phyloP scores from a whole-genome alignment of 2,329 filamentous ascomycete species.

The Microcyclospora tardicrescens region DNA sequence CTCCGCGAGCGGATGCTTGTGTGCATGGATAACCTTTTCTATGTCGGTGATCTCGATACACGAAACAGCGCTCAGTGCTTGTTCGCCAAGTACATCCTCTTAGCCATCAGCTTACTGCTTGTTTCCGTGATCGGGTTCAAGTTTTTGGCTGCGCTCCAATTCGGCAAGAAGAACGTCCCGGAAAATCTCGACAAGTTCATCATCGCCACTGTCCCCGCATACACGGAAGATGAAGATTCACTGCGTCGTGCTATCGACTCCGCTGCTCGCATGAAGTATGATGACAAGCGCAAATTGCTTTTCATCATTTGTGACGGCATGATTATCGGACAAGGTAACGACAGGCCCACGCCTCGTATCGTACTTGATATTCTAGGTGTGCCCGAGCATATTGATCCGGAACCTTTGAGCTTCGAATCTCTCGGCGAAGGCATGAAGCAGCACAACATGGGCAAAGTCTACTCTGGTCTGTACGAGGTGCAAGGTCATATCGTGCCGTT shows the following conservation, averaged over 20 bases:
- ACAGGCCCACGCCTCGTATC: constrained; percentile 86
- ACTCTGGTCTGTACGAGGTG: constrained; percentile 94
- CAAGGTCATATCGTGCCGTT: constrained; percentile 97
- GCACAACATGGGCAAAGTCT: constrained; percentile 99
- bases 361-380: constrained; percentile 95
- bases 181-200: constrained; percentile 98
- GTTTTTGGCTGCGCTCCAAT: constrained; percentile 91
- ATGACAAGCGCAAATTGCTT: constrained; percentile 87
- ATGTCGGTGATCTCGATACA: constrained; percentile 82
- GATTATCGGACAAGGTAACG: constrained; percentile 98
- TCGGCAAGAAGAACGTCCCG: constrained; percentile 77
- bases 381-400: constrained; percentile 82
- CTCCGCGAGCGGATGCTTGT: constrained; percentile 57
- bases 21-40: constrained; percentile 91
- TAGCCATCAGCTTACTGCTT: constrained; percentile 71
- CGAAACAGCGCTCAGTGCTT: constrained; percentile 72
- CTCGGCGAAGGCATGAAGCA: constrained; percentile 92
- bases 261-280: constrained; percentile 86
- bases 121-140: constrained; percentile 83
- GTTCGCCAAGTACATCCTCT: constrained; percentile 79
- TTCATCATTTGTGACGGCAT: constrained; percentile 93
- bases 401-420: constrained; percentile 91
- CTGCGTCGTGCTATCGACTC: constrained; percentile 95
- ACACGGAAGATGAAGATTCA: constrained; percentile 97
- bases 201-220: constrained; percentile 93